Evolutionary conservation across 805 yeast genomes (phyloP).

Genomic region (Pichia nakasei): DNA sequence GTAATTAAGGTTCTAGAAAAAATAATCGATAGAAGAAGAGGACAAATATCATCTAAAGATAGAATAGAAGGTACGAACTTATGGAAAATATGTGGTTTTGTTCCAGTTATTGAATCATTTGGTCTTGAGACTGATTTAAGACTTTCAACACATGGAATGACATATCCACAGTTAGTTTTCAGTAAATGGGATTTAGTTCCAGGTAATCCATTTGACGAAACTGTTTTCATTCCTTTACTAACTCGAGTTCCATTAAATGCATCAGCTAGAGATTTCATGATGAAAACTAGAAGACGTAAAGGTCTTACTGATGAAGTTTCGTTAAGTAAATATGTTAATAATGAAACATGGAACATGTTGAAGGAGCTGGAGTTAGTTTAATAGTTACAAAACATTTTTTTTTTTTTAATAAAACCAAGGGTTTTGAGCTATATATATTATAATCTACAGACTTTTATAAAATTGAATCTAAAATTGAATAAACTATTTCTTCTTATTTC

Average conservation of each 20-base stretch:
- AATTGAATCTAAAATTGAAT: background rate
- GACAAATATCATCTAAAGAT: conserved; percentile 36
- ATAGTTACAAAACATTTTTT: background rate
- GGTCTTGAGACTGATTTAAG: conserved; percentile 87
- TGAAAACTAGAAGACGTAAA: conserved; percentile 83
- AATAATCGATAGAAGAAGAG: conserved; percentile 59
- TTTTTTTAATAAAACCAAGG: background rate
- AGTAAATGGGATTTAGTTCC: conserved; percentile 73
- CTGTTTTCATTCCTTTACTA: conserved; percentile 54
- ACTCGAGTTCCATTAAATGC: conserved; percentile 64
- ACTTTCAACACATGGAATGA: conserved; percentile 68
- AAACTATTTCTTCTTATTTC: conserved; percentile 19
- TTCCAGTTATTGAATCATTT: conserved; percentile 86
- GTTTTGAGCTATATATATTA: background rate
- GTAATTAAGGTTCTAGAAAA: conserved; percentile 20
- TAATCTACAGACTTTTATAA: background rate
- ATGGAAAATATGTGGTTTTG: conserved; percentile 46
- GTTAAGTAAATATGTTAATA: conserved; percentile 58
- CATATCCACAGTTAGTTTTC: conserved; percentile 58
- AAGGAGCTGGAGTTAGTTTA: conserved; percentile 20
- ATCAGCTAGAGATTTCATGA: conserved; percentile 78
- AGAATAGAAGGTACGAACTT: conserved; percentile 72
- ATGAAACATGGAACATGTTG: conserved; percentile 45
- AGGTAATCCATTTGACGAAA: conserved; percentile 80
- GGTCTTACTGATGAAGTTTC: conserved; percentile 72